Evolutionary conservation across 305 asterid species (phyloP), one percentile per base, ranked within the genome.

Genomic region (Salvia sclarea): DNA sequence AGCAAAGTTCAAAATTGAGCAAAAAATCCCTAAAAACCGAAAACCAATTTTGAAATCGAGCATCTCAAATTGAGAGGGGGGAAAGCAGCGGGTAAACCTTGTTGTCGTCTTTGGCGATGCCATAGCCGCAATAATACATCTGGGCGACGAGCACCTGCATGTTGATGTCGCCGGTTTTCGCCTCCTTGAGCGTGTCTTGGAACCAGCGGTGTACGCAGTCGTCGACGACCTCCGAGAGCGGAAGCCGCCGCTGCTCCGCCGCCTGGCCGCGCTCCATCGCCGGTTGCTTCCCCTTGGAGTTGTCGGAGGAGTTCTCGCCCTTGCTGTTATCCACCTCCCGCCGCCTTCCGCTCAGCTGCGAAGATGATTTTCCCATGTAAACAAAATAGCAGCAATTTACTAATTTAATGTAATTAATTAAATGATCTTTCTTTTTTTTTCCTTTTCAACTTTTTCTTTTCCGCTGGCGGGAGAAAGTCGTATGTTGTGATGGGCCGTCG

Each of bases 81-180:
- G 12, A 62, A 14, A 20, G 59, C 9, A 44, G 33, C 25, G 70
- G 33, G 3, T 49, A 28, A 37, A 85, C 95, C 92, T 83, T 85
- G 38, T 78, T 74, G 65, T 76, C 78, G 60, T 88, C 90, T 67
- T 50, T 79, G 56, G 81, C 31, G 37, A 88, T 70, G 44, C 92
- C 92, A 73, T 88, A 88, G 41, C 95, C 95, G 22, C 44, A 62
- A 43, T 40, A 62, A 55, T 88, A 88, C 95, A 88, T 88, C 86
- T 88, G 95, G 18, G 68, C 81, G 6, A 83, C 77, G 53, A 88
- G 79, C 75, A 88, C 83, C 86, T 88, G 95, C 92, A 84, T 88
- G 65, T 77, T 82, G 56, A 78, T 61, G 43, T 88, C 92, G 10
- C 91, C 95, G 6, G 74, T 76, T 70, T 73, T 84, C 3, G 95